phyloP scores from a whole-genome alignment of 2,329 filamentous ascomycete genomes.

The Fusarium secorum region DNA sequence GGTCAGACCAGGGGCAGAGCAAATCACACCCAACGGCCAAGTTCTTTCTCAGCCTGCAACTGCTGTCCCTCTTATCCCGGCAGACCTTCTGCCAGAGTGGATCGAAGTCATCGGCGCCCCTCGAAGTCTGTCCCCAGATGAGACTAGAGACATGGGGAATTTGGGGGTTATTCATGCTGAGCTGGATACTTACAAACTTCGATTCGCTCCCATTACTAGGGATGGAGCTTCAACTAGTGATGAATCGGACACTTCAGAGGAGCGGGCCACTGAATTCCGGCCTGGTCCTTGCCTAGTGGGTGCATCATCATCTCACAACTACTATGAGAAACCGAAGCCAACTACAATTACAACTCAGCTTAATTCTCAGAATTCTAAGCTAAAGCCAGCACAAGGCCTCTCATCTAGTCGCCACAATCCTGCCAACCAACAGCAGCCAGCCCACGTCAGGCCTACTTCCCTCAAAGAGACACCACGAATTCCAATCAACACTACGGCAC shows the following conservation, averaged over 20 bases:
- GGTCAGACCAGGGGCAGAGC: slow-evolving; percentile 49
- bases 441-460: neutral
- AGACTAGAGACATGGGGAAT: slow-evolving; percentile 51
- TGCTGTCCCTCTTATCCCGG: slow-evolving; percentile 62
- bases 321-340: neutral
- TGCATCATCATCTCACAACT: neutral
- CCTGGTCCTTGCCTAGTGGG: neutral
- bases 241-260: neutral
- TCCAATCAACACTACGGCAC: neutral
- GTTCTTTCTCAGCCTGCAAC: slow-evolving; percentile 42
- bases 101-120: slow-evolving; percentile 55
- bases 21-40: slow-evolving; percentile 33
- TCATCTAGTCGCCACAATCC: slow-evolving; percentile 30
- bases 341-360: neutral
- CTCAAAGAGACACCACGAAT: neutral
- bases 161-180: slow-evolving; percentile 46
- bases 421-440: neutral
- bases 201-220: slow-evolving; percentile 11
- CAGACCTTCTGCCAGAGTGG: slow-evolving; percentile 60
- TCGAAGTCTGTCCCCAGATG: slow-evolving; percentile 49
- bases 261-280: neutral
- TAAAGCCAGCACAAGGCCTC: slow-evolving; percentile 19
- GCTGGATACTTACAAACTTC: slow-evolving; percentile 27
- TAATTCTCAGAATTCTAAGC: neutral
- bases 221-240: neutral